phyloP scores from a whole-genome alignment of 345 rosid species.

The Erodium maritimum region DNA sequence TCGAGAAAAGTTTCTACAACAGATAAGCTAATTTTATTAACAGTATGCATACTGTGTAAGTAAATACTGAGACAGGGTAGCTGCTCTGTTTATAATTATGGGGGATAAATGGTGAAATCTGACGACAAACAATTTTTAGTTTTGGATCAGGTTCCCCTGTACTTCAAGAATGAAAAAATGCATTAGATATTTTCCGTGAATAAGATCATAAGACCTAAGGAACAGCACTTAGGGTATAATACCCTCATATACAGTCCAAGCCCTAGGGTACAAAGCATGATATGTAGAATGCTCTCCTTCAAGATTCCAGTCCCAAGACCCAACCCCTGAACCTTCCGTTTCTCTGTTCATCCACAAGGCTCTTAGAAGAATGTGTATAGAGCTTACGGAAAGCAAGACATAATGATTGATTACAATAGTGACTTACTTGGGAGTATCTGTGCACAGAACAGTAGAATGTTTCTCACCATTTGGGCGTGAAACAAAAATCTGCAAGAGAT shows the following conservation, averaged over 20 bases:
- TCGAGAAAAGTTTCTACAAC: too few species aligned
- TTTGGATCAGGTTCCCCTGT: slow-evolving; percentile 92
- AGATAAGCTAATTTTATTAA: too few species aligned
- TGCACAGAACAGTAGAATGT: slow-evolving; percentile 68
- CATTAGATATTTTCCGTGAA: neutral
- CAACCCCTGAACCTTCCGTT: slow-evolving; percentile 48
- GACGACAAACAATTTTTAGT: slow-evolving; percentile 76
- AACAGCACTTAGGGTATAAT: slow-evolving; percentile 12
- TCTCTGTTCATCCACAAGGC: slow-evolving; percentile 32
- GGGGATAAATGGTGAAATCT: slow-evolving; percentile 84
- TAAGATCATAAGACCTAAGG: neutral
- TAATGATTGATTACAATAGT: slow-evolving; percentile 1
- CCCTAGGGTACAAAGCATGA: slow-evolving; percentile 91
- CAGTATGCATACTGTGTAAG: slow-evolving; percentile 48
- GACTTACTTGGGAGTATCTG: slow-evolving; percentile 46
- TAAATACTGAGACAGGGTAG: slow-evolving; percentile 77
- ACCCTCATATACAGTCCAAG: slow-evolving; percentile 94
- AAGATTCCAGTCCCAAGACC: slow-evolving; percentile 92
- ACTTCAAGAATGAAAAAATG: slow-evolving; percentile 11
- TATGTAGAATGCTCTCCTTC: slow-evolving; percentile 68
- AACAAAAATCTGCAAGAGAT: slow-evolving; percentile 52
- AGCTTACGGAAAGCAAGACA: slow-evolving; percentile 3
- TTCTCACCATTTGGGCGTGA: slow-evolving; percentile 60
- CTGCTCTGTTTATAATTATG: slow-evolving; percentile 91
- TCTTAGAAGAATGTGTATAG: slow-evolving; percentile 2